Conservation (phyloP, 805 yeast genomes). For the Nakazawaea anatomiae region DNA sequence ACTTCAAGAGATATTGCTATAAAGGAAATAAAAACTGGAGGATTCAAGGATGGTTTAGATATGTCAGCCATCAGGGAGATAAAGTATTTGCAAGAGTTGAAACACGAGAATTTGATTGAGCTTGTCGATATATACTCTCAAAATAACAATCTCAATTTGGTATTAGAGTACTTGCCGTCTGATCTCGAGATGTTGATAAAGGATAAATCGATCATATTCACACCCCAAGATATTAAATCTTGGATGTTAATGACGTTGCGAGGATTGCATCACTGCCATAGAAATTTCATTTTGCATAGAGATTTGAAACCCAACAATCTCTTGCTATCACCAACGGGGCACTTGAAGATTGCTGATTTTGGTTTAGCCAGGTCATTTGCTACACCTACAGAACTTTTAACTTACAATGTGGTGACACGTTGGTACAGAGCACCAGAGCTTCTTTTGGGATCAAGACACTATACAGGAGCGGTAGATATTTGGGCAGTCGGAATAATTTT, state of each 20-base stretch:
- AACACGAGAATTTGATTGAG: constrained; percentile 78
- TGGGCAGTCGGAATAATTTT: constrained; percentile 98
- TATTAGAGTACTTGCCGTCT: constrained; percentile 88
- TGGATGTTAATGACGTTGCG: constrained; percentile 94
- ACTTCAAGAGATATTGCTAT: constrained; percentile 71
- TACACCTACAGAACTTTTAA: constrained; percentile 66
- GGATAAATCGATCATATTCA: constrained; percentile 68
- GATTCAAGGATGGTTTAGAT: constrained; percentile 93
- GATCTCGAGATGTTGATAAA: constrained; percentile 88
- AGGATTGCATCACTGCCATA: constrained; percentile 93
- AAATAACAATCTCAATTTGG: constrained; percentile 65
- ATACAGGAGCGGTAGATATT: constrained; percentile 82
- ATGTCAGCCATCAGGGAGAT: constrained; percentile 97
- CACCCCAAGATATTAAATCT: constrained; percentile 82
- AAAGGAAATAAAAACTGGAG: constrained; percentile 91
- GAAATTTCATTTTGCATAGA: constrained; percentile 85
- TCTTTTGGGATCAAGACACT: constrained; percentile 81
- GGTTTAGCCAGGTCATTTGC: constrained; percentile 89
- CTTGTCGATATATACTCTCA: constrained; percentile 80
- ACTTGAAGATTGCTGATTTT: constrained; percentile 92
- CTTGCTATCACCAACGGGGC: constrained; percentile 80
- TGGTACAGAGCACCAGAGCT: constrained; percentile 98
- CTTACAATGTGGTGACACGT: constrained; percentile 93
- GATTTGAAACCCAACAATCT: constrained; percentile 92
- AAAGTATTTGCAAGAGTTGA: constrained; percentile 77